Evolutionary conservation across 495 filamentous ascomycete genomes (phyloP).

Genomic region (Lophium mytilinum): DNA sequence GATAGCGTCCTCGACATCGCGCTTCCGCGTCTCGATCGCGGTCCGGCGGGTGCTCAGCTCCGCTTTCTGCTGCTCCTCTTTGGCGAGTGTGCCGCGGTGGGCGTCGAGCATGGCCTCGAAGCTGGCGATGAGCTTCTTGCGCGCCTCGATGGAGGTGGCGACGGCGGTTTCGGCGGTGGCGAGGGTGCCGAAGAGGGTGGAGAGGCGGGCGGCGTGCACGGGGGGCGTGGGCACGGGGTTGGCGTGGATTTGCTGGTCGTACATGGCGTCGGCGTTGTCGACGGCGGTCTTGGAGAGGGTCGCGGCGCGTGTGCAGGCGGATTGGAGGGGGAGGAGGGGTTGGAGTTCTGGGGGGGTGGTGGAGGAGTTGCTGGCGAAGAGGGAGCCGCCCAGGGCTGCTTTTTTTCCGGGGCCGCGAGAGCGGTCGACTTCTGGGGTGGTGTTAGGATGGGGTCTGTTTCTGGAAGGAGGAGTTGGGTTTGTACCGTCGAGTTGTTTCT

Average conservation of each 20-base stretch:
- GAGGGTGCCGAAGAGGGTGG: slow-evolving; percentile 74
- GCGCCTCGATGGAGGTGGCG: slow-evolving; percentile 80
- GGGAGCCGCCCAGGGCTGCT: slow-evolving; percentile 57
- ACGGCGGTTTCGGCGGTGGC: slow-evolving; percentile 89
- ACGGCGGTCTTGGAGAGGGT: slow-evolving; percentile 52
- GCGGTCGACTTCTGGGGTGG: slow-evolving; percentile 64
- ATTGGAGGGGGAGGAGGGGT: slow-evolving; percentile 62
- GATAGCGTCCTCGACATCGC: slow-evolving; percentile 81
- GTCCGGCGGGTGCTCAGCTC: slow-evolving; percentile 53
- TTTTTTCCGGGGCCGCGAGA: slow-evolving; percentile 59
- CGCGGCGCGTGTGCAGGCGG: slow-evolving; percentile 61
- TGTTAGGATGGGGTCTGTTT: neutral
- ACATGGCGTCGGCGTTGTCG: slow-evolving; percentile 67
- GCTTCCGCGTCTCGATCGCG: slow-evolving; percentile 66
- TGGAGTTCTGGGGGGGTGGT: slow-evolving; percentile 68
- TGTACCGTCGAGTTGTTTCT: slow-evolving; percentile 68
- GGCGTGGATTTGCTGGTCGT: slow-evolving; percentile 66
- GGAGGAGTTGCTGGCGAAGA: slow-evolving; percentile 44
- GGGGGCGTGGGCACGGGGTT: slow-evolving; percentile 63
- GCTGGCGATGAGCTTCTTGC: slow-evolving; percentile 63
- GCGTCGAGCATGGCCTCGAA: slow-evolving; percentile 74
- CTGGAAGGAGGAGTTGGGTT: neutral
- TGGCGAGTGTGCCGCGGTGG: slow-evolving; percentile 58
- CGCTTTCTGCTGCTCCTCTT: slow-evolving; percentile 55
- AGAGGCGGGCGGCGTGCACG: slow-evolving; percentile 85